phyloP scores from a whole-genome alignment of 2,329 filamentous ascomycete genomes.

The Chrysosporium keratinophilum region DNA sequence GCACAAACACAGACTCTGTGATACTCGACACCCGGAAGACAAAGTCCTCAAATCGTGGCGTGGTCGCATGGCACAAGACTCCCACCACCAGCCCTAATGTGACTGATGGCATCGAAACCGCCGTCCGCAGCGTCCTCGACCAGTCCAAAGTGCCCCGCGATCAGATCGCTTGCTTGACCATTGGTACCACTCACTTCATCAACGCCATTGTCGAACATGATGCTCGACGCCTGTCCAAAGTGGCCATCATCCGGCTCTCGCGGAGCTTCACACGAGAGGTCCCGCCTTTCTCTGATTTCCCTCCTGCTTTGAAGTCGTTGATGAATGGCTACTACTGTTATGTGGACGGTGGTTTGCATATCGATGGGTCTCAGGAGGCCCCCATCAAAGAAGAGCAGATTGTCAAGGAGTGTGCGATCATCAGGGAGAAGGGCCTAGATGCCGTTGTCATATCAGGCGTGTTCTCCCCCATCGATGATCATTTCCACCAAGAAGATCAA shows the following conservation, averaged over 20 bases:
- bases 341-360: slow-evolving; percentile 42
- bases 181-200: slow-evolving; percentile 46
- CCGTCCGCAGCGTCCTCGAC: slow-evolving; percentile 29
- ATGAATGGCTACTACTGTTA: slow-evolving; percentile 40
- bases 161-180: slow-evolving; percentile 38
- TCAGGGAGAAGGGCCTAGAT: slow-evolving; percentile 36
- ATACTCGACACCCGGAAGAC: slow-evolving; percentile 24
- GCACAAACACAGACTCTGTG: slow-evolving; percentile 32
- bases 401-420: slow-evolving; percentile 34
- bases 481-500: slow-evolving; percentile 43
- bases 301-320: slow-evolving; percentile 35
- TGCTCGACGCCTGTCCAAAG: slow-evolving; percentile 39
- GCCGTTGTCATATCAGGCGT: slow-evolving; percentile 48
- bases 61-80: slow-evolving; percentile 29
- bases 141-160: slow-evolving; percentile 25
- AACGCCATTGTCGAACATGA: slow-evolving; percentile 45
- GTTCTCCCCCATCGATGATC: slow-evolving; percentile 49
- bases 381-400: slow-evolving; percentile 38
- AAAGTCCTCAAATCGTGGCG: slow-evolving; percentile 21
- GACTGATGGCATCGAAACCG: slow-evolving; percentile 33
- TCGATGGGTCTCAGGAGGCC: slow-evolving; percentile 36
- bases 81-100: slow-evolving; percentile 34
- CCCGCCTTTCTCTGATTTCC: slow-evolving; percentile 44
- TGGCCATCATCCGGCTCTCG: slow-evolving; percentile 44
- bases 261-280: slow-evolving; percentile 41